These are phyloP conservation scores for Suillus decipiens DNA, from an alignment of 768 basidiomycete species.

Conservation along the genomic window DNA sequence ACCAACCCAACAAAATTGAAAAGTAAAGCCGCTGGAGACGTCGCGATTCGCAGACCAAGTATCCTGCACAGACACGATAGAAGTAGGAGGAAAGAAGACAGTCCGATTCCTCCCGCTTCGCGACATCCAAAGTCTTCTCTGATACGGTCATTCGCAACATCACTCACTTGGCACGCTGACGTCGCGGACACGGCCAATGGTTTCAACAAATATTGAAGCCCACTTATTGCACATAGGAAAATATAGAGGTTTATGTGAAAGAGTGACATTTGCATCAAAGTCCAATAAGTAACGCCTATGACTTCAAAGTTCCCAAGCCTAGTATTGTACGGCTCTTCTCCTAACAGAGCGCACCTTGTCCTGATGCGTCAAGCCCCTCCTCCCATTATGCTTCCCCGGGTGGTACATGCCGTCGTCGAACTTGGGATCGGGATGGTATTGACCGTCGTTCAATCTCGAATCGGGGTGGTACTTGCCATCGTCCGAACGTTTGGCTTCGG, in stretches of 20 bases:
- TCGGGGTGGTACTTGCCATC: slow-evolving; percentile 1
- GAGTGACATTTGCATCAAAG: slow-evolving; percentile 11
- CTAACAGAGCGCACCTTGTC: slow-evolving; percentile 2
- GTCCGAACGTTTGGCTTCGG: background rate
- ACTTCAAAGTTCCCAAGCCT: background rate
- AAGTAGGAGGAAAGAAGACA: background rate
- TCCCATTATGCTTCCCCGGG: slow-evolving; percentile 5
- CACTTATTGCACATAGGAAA: background rate
- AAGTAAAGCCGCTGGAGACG: background rate
- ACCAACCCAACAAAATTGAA: background rate
- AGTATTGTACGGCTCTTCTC: slow-evolving; percentile 1
- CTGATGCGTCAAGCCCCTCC: background rate
- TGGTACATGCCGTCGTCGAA: slow-evolving; percentile 12
- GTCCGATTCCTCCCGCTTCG: background rate
- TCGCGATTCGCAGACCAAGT: background rate
- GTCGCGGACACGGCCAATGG: background rate
- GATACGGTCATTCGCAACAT: no score
- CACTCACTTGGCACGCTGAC: background rate
- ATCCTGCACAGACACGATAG: background rate
- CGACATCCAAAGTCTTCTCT: background rate
- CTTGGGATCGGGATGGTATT: slow-evolving; percentile 13
- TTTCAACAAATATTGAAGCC: background rate
- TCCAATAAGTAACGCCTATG: slow-evolving; percentile 6
- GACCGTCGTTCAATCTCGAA: background rate
- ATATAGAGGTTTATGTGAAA: background rate